Conservation (phyloP, 768 basidiomycete species). For the Boletus subparvulus region DNA sequence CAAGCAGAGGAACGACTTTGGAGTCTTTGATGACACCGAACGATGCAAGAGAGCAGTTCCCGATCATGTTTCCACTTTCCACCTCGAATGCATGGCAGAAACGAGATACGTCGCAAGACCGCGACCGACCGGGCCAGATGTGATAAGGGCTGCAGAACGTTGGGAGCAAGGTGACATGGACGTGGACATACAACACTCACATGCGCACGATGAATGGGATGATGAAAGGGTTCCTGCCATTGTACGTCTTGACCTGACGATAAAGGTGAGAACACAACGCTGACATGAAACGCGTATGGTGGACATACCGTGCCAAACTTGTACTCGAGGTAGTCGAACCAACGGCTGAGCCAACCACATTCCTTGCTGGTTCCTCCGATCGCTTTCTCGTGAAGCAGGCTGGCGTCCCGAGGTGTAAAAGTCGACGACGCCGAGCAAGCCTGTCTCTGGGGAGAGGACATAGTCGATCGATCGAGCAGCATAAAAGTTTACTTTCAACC, state of each 20-base stretch:
- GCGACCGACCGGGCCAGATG: conserved; percentile 72
- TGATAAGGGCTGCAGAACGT: conserved; percentile 54
- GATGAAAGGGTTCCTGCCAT: conserved; percentile 69
- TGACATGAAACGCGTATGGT: neutral
- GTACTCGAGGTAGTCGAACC: conserved; percentile 81
- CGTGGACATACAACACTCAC: conserved; percentile 29
- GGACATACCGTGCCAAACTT: conserved; percentile 65
- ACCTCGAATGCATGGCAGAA: conserved; percentile 60
- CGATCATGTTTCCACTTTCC: conserved; percentile 59
- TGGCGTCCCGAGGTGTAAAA: too few relatives aligned
- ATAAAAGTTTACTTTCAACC: too few relatives aligned
- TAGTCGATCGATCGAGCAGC: too few relatives aligned
- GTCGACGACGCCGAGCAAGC: too few relatives aligned
- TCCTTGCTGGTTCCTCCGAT: conserved; percentile 36
- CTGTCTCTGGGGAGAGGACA: too few relatives aligned
- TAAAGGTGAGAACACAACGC: neutral
- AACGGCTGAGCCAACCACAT: conserved; percentile 63
- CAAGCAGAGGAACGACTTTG: conserved; percentile 41
- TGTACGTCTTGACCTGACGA: conserved; percentile 58
- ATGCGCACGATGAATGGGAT: conserved; percentile 65
- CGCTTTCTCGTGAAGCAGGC: too few relatives aligned
- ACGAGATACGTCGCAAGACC: conserved; percentile 55
- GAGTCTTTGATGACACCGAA: conserved; percentile 34
- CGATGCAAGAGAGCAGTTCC: conserved; percentile 46
- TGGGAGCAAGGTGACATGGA: neutral